Evolutionary conservation across 2,329 filamentous ascomycete genomes (phyloP), one percentile per base, ranked within the genome.

Genomic region (Sporothrix luriei): DNA sequence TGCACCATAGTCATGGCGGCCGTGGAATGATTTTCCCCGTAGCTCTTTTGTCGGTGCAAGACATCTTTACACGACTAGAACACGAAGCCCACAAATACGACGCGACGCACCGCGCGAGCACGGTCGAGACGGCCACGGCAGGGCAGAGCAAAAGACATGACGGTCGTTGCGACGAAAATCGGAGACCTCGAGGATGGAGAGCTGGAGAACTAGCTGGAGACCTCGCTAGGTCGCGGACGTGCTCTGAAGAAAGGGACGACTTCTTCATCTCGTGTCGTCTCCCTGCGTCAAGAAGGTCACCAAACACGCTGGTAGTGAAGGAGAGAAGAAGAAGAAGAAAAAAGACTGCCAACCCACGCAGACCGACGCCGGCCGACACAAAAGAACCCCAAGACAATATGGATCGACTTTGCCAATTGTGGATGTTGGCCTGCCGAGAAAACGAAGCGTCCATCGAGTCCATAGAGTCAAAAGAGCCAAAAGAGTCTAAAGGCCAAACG

Each of bases 241-340:
- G 11, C 40, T 43, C 46, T 46, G 57, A 26, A 46, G 57, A 46
- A 46, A 62, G 57, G 57, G 57, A 61, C 57, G 57, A 24, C 65
- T 55, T 67, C 51, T 67, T 67, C 65, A 67, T 67, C 65, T 67
- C 65, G 48, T 67, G 51, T 33, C 19, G 24, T 33, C 65, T 55
- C 51, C 65, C 65, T 55, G 49, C 38, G 64, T 33, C 33, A 33
- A 33, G 33, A 33, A 33, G 33, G 33, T 33, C 5, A 6, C 33
- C 33, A 33, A 33, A 33, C 33, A 33, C 33, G 33, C 33, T 33
- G 33, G 33, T 33, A 33, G 33, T 6, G 33, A 7, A 7, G 33
- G 9, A 7, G 6, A 33, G 29, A 33, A 6, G 65, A 43, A 40
- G 38, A 55, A 26, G n/a, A 6, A 46, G 11, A n/a, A 19, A 54